phyloP scores from a whole-genome alignment of 202 grass and related monocot genomes.

The Hordeum pubiflorum region DNA sequence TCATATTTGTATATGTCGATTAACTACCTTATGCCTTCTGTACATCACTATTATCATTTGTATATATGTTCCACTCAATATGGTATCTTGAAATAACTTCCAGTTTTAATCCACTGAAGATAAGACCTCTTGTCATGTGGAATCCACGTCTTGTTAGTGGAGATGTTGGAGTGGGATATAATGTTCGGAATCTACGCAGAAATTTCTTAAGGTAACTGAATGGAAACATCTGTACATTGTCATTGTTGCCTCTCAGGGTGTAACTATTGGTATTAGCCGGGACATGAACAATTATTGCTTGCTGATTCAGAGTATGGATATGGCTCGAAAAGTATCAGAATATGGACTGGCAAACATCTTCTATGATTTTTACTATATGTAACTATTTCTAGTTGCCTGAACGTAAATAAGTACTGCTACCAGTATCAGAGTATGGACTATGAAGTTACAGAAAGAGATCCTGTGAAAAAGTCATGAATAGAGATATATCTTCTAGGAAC shows the following conservation, averaged over 20 bases:
- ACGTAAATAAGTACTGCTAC: not conserved
- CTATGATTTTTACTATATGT: too few species aligned
- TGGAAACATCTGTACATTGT: not conserved
- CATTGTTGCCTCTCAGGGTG: not conserved
- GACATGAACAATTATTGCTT: not conserved
- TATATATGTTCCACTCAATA: not conserved
- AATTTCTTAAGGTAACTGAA: slow-evolving; percentile 69
- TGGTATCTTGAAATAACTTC: slow-evolving; percentile 13
- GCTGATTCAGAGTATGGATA: not conserved
- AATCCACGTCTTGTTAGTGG: slow-evolving; percentile 88
- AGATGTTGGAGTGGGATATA: slow-evolving; percentile 96
- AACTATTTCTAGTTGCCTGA: not conserved
- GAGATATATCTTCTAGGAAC: not conserved
- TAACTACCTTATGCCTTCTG: not conserved
- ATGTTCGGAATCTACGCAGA: slow-evolving; percentile 75
- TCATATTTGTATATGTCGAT: not conserved
- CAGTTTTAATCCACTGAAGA: slow-evolving; percentile 56
- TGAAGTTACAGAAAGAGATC: not conserved
- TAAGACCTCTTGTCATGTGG: slow-evolving; percentile 91
- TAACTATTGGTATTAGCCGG: not conserved
- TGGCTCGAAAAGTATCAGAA: not conserved
- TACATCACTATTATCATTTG: not conserved
- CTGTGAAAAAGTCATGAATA: not conserved
- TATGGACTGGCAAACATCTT: not conserved
- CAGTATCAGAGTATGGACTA: not conserved